Base-by-base conservation (phyloP, 2,329 filamentous ascomycete genomes). In the Grosmannia huntii region DNA sequence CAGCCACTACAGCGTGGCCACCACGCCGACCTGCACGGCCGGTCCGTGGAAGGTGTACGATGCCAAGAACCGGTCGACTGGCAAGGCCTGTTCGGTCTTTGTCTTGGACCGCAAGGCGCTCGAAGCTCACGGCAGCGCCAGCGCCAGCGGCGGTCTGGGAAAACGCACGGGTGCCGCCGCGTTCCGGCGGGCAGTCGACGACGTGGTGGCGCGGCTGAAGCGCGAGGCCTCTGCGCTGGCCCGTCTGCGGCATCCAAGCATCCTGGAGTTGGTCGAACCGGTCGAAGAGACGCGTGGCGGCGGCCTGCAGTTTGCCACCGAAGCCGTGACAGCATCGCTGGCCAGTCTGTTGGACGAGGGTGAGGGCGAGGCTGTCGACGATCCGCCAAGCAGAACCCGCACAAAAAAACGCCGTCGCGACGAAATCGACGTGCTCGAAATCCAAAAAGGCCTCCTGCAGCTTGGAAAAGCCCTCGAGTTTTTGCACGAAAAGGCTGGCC, bases 21-120 rank as follows among this genome's bases (percentile, higher is more conserved):
- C 85, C 28, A 83, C 82, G 60, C 82, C 87, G 12, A 86, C 83
- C n/a, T 87, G 90, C 56, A 83, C 83, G 56, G 89, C 91, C 19
- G 94, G 94, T 21, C 89, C 91, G 60, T 99, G 94, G 94, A 95
- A 90, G 75, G 94, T 99, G 67, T 92, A 92, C 78, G 91, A 96
- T 74, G 91, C 89, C 60, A 97, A 95, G 77, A 95, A 95, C 75
- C 97, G 96, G 74, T 90, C 87, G 33, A 96, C 90, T 0, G 89
- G 89, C 64, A 95, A 94, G 70, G 72, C 85, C 9, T 94, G 86
- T 58, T 96, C 91, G 19, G 85, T 97, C 64, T 99, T 97, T 67
- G 85, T 97, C 64, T 96, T 97, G 70, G 94, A 99, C 64, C 86
- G 84, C 69, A 96, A 95, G 73, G 82, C 83, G 0, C 76, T 99